Percentiles rank a stretch among this genome's conserved stretches.
Evolutionary conservation across 1,284 basidiomycete species (phyloP).

Genomic region (Pulveroboletus sp.): DNA sequence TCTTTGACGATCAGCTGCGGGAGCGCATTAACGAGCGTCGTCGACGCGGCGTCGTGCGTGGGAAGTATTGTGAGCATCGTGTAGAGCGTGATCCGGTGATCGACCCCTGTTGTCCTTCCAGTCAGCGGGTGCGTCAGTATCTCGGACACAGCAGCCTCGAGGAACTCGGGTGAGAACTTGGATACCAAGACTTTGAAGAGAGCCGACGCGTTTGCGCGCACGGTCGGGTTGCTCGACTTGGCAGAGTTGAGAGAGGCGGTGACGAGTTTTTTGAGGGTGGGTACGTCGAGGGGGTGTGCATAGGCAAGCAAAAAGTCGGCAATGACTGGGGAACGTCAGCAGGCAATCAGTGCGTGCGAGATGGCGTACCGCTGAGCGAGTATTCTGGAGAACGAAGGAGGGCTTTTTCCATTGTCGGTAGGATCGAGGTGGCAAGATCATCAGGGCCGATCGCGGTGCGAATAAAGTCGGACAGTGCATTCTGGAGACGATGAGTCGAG

Average conservation of each 20-base stretch:
- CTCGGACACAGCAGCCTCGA: conserved; percentile 58
- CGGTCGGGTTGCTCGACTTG: conserved; percentile 74
- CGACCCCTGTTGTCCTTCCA: conserved; percentile 83
- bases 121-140: conserved; percentile 72
- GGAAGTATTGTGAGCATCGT: conserved; percentile 67
- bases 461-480: conserved; percentile 63
- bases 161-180: conserved; percentile 30
- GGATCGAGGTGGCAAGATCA: conserved; percentile 52
- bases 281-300: conserved; percentile 51
- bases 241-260: conserved; percentile 66
- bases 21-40: conserved; percentile 53
- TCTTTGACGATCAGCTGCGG: conserved; percentile 77
- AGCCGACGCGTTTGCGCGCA: conserved; percentile 58
- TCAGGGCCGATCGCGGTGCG: conserved; percentile 47
- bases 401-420: conserved; percentile 74
- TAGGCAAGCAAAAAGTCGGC: conserved; percentile 60
- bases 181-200: conserved; percentile 63
- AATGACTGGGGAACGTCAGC: conserved; percentile 44
- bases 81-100: conserved; percentile 83
- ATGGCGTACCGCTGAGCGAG: conserved; percentile 54
- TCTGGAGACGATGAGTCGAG: conserved; percentile 35
- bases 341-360: background rate
- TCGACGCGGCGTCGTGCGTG: conserved; percentile 54
- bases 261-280: conserved; percentile 64
- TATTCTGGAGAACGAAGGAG: conserved; percentile 74